Evolutionary conservation across 306 rosid species (phyloP), one percentile per base, ranked within the genome.

Genomic region (Oemleria cerasiformis): DNA sequence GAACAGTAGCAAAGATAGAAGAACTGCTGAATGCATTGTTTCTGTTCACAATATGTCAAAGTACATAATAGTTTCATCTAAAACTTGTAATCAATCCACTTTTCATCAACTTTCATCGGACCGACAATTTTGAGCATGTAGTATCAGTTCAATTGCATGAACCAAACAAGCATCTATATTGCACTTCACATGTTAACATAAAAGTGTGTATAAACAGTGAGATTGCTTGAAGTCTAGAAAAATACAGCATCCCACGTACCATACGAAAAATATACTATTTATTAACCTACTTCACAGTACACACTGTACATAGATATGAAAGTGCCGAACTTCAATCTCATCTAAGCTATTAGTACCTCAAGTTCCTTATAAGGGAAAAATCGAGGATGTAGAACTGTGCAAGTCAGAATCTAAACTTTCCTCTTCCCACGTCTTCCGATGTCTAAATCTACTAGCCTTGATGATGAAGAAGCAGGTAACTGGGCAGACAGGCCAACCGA

Each of bases 401-500:
- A 63, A 72, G 67, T 77, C 78, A 70, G 70, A 77, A 23, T 51
- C 81, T 86, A 92, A 47, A 85, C 72, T 87, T 84, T 91, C 86
- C 91, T 75, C 81, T 89, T 94, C 72, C 92, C 91, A 51, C 83
- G 95, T 78, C 85, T 82, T 56, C 91, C 77, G 0, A 75, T 68
- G 82, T 89, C 95, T 59, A 89, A 67, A 77, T 94, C 99, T 72
- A 89, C 86, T 54, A 94, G 95, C 82, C 86, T 87, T 43, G 87
- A 74, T 6, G 88, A 77, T 20, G 95, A 82, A 25, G 68, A 81
- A 63, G 80, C 73, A 1, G 95, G 91, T 61, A 76, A 20, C 6
- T 90, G 85, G 55, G 91, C 77, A 6, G 87, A 72, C 57, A 89
- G 76, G 77, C 99, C 99, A 66, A 94, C 56, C 36, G 99, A 94